Evolutionary conservation across 2,329 filamentous ascomycete genomes (phyloP).

Genomic region (Penicillium frequentans): DNA sequence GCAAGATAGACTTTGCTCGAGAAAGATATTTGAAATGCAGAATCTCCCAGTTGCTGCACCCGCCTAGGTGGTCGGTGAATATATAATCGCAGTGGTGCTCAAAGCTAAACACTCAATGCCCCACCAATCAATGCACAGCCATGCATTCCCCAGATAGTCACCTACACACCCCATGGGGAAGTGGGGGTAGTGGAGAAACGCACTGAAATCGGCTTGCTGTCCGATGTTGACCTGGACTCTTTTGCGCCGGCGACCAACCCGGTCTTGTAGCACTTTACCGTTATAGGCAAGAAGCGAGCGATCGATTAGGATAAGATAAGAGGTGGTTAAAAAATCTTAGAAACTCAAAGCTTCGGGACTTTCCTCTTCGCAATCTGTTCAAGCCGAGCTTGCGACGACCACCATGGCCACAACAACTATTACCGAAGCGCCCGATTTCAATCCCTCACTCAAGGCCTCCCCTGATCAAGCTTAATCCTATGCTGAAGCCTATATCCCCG

Average conservation of each 20-base stretch:
- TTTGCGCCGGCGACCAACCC: constrained; percentile 10
- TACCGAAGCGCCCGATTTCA: constrained; percentile 1
- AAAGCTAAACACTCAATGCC: not conserved
- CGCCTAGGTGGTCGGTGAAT: not conserved
- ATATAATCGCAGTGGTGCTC: not conserved
- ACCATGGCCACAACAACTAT: constrained; percentile 3
- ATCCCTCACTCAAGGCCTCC: not conserved
- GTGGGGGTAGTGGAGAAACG: constrained; percentile 7
- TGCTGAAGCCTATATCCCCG: constrained; percentile 31
- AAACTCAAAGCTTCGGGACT: not conserved
- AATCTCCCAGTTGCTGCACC: not conserved
- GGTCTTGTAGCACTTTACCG: not conserved
- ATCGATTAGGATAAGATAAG: constrained; percentile 8
- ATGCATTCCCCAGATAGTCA: not conserved
- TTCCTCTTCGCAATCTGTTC: not conserved
- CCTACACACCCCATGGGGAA: constrained; percentile 17
- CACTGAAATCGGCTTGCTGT: constrained; percentile 5
- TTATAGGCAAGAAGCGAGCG: no score
- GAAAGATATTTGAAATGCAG: not conserved
- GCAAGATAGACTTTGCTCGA: no score
- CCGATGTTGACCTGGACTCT: not conserved
- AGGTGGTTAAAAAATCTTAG: not conserved
- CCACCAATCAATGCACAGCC: not conserved
- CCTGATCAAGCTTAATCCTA: constrained; percentile 1
- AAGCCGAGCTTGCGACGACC: not conserved